A percentile compares a stretch with the other conserved stretches of the same genome.
These are phyloP conservation scores for Ganoderma sp. DNA, from an alignment of 1,284 basidiomycete species.

Conservation along the genomic window DNA sequence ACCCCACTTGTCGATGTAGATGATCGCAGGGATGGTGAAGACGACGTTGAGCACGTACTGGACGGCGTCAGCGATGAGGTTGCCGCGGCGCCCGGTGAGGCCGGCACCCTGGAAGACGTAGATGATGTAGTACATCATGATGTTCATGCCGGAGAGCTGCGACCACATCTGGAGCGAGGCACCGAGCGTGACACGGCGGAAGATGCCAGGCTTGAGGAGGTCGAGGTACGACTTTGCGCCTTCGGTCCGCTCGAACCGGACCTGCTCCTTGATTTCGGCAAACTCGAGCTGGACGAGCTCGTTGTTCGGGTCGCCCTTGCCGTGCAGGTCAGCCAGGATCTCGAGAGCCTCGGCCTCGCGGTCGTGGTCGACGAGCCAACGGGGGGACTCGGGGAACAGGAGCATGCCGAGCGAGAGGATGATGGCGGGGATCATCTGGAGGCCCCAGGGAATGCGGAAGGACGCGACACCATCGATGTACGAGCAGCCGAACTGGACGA, in stretches of 20 bases:
- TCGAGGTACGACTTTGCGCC: conserved; percentile 77
- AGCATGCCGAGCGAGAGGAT: conserved; percentile 73
- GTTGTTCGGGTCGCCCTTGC: conserved; percentile 65
- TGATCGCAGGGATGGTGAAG: conserved; percentile 75
- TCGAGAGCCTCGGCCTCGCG: conserved; percentile 73
- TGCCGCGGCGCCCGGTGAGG: conserved; percentile 69
- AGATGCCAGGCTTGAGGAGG: conserved; percentile 57
- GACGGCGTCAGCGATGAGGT: conserved; percentile 78
- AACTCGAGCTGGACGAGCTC: conserved; percentile 80
- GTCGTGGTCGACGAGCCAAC: conserved; percentile 70
- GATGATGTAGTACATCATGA: conserved; percentile 84
- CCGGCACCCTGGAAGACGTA: conserved; percentile 82
- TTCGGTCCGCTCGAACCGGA: conserved; percentile 70
- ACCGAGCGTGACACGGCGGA: conserved; percentile 52
- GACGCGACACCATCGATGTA: conserved; percentile 72
- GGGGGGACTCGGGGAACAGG: conserved; percentile 66
- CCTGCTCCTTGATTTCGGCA: conserved; percentile 79
- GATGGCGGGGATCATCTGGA: conserved; percentile 79
- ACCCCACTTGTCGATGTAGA: conserved; percentile 81
- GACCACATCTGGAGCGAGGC: conserved; percentile 54
- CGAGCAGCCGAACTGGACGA: conserved; percentile 76
- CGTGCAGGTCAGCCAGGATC: conserved; percentile 82
- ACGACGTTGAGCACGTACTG: conserved; percentile 80
- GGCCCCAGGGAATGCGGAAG: conserved; percentile 81
- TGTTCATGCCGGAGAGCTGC: conserved; percentile 53